These are phyloP conservation scores for Pythium scleroteichum DNA, from an alignment of 352 stramenopile genomes.

Conservation along the genomic window DNA sequence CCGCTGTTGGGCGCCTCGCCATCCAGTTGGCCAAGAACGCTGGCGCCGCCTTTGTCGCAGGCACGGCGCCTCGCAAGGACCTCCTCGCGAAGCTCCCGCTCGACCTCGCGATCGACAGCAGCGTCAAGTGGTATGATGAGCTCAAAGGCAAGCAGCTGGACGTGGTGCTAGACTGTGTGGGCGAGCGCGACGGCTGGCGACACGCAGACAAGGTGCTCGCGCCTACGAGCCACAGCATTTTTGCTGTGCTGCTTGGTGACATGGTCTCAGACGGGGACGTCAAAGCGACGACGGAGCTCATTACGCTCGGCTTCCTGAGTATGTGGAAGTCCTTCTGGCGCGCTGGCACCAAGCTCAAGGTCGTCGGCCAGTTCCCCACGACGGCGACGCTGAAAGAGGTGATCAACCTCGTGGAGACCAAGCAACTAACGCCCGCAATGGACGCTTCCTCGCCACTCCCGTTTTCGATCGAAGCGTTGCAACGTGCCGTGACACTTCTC, in stretches of 20 bases:
- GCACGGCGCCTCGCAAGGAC: conserved; percentile 43
- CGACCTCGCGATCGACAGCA: conserved; percentile 35
- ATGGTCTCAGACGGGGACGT: conserved; percentile 28
- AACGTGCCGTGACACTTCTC: conserved; percentile 52
- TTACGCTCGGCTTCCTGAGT: conserved; percentile 25
- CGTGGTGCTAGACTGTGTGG: conserved; percentile 41
- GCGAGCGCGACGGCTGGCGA: conserved; percentile 23
- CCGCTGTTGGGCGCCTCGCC: conserved; percentile 63
- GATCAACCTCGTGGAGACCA: conserved; percentile 39
- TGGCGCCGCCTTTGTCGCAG: conserved; percentile 57
- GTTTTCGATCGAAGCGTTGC: conserved; percentile 63
- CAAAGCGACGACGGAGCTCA: conserved; percentile 22
- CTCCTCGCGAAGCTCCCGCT: conserved; percentile 40
- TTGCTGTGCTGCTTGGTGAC: conserved; percentile 28
- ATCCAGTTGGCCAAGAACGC: conserved; percentile 56
- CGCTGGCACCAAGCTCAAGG: conserved; percentile 26
- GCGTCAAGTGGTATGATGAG: conserved; percentile 44
- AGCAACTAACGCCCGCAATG: conserved; percentile 46
- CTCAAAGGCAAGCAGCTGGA: conserved; percentile 29
- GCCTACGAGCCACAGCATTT: conserved; percentile 9
- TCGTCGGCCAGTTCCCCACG: conserved; percentile 35
- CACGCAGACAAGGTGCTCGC: conserved; percentile 29
- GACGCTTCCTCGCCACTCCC: conserved; percentile 58
- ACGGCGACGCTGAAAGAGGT: conserved; percentile 37
- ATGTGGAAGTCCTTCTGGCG: conserved; percentile 36